phyloP scores from a whole-genome alignment of 2,329 filamentous ascomycete species.

The Penicillium paneum region DNA sequence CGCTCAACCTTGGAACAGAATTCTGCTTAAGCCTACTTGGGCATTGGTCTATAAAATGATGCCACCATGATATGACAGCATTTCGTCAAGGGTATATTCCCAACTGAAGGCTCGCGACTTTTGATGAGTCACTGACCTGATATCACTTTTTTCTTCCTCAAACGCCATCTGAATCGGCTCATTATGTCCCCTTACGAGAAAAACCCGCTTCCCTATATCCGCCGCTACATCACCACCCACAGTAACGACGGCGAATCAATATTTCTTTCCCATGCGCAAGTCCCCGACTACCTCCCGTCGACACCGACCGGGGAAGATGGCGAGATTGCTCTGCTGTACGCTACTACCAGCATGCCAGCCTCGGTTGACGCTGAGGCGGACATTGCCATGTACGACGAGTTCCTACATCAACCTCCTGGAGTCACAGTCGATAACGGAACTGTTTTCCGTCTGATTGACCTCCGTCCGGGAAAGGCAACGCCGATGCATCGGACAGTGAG shows the following conservation, averaged over 20 bases:
- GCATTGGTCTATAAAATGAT: slow-evolving; percentile 1
- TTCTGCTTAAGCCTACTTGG: not conserved
- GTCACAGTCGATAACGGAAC: slow-evolving; percentile 33
- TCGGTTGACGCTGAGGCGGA: slow-evolving; percentile 32
- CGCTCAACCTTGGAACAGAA: not conserved
- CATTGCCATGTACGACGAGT: slow-evolving; percentile 33
- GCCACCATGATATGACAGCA: slow-evolving; percentile 12
- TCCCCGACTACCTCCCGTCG: slow-evolving; percentile 34
- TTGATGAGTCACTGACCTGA: too few species aligned
- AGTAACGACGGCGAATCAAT: slow-evolving; percentile 35
- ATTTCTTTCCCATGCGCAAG: slow-evolving; percentile 34
- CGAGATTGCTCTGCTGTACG: slow-evolving; percentile 32
- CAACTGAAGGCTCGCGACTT: not conserved
- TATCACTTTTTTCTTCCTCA: not conserved
- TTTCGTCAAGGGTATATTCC: not conserved
- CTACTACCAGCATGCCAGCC: slow-evolving; percentile 28
- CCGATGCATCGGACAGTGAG: slow-evolving; percentile 41
- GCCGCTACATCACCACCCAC: slow-evolving; percentile 42
- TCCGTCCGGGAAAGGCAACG: slow-evolving; percentile 31
- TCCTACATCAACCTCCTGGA: slow-evolving; percentile 33
- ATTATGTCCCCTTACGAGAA: slow-evolving; percentile 19
- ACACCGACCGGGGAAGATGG: slow-evolving; percentile 29
- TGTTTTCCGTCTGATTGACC: slow-evolving; percentile 34
- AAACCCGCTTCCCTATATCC: slow-evolving; percentile 31
- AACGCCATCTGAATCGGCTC: not conserved